A percentile compares a stretch with the other conserved stretches of the same genome.
These are phyloP conservation scores for Cymbopogon flexuosus DNA, from an alignment of 202 grass and related monocot species.

Conservation along the genomic window DNA sequence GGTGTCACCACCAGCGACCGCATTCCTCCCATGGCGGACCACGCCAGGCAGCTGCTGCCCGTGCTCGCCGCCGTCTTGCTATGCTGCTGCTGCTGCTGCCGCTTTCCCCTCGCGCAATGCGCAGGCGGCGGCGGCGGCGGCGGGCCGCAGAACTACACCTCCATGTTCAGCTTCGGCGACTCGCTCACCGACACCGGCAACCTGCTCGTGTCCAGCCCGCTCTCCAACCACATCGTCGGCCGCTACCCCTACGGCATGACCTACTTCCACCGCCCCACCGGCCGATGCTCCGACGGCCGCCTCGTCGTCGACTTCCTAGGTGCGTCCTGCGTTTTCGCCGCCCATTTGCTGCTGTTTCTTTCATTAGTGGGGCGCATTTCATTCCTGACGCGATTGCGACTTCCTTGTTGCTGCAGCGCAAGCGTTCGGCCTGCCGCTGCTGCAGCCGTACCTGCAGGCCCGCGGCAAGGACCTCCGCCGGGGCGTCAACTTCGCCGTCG, in stretches of 20 bases:
- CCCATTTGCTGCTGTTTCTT: not conserved
- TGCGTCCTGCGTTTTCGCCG: not conserved
- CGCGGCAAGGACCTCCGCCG: slow-evolving; percentile 39
- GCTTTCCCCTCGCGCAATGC: slow-evolving; percentile 17
- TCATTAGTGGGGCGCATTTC: not conserved
- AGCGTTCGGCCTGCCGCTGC: slow-evolving; percentile 65
- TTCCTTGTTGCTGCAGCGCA: slow-evolving; percentile 29
- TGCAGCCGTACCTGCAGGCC: slow-evolving; percentile 58
- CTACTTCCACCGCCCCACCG: slow-evolving; percentile 73
- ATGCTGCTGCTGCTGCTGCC: slow-evolving; percentile 11
- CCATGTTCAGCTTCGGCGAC: slow-evolving; percentile 89
- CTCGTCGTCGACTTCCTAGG: slow-evolving; percentile 85
- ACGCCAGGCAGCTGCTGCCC: not conserved
- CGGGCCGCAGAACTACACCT: slow-evolving; percentile 54
- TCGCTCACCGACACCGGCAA: slow-evolving; percentile 88
- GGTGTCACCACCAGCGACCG: not conserved
- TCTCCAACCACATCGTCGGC: slow-evolving; percentile 53
- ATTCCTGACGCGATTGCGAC: not conserved
- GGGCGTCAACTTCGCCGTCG: slow-evolving; percentile 82
- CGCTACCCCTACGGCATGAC: slow-evolving; percentile 81
- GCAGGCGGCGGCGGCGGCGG: not conserved
- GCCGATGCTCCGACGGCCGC: slow-evolving; percentile 80
- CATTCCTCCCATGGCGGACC: slow-evolving; percentile 31
- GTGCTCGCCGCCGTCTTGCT: slow-evolving; percentile 26
- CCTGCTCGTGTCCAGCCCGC: slow-evolving; percentile 45